Conservation (phyloP, 2,329 filamentous ascomycete species). For the Fusarium camptoceras region DNA sequence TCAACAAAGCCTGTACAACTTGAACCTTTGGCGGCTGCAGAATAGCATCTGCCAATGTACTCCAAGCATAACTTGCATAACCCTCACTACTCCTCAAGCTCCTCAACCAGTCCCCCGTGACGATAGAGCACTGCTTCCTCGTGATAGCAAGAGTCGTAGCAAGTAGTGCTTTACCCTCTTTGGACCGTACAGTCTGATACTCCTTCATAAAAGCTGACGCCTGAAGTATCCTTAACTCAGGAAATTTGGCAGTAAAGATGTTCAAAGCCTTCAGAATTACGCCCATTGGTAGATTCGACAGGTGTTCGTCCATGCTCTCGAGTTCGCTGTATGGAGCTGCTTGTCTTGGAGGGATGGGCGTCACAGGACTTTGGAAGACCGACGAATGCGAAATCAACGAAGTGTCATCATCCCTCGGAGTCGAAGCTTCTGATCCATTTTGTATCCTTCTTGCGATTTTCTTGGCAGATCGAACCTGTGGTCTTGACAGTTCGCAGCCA, state of each 20-base stretch:
- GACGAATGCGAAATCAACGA: neutral
- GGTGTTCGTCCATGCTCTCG: conserved; percentile 41
- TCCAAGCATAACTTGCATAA: conserved; percentile 35
- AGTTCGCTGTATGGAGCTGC: neutral
- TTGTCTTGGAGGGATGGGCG: neutral
- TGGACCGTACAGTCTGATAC: conserved; percentile 31
- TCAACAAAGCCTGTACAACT: conserved; percentile 55
- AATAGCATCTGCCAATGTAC: conserved; percentile 22
- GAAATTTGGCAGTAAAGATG: conserved; percentile 52
- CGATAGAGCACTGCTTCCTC: conserved; percentile 30
- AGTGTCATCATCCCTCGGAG: neutral
- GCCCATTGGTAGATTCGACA: conserved; percentile 42
- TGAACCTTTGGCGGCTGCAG: conserved; percentile 41
- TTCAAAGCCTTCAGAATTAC: conserved; percentile 50
- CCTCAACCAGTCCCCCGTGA: conserved; percentile 22
- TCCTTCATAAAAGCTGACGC: conserved; percentile 48
- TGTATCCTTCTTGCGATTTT: conserved; percentile 12
- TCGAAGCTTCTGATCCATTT: neutral
- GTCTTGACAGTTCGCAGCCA: conserved; percentile 45
- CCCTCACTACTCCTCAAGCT: conserved; percentile 11
- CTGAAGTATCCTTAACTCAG: conserved; percentile 51
- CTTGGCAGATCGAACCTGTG: conserved; percentile 6
- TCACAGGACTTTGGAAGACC: conserved; percentile 1
- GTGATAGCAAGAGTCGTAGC: conserved; percentile 37
- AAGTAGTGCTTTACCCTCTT: conserved; percentile 44